Evolutionary conservation across 139 green algal genomes (phyloP).

Genomic region (Closterium sp.): DNA sequence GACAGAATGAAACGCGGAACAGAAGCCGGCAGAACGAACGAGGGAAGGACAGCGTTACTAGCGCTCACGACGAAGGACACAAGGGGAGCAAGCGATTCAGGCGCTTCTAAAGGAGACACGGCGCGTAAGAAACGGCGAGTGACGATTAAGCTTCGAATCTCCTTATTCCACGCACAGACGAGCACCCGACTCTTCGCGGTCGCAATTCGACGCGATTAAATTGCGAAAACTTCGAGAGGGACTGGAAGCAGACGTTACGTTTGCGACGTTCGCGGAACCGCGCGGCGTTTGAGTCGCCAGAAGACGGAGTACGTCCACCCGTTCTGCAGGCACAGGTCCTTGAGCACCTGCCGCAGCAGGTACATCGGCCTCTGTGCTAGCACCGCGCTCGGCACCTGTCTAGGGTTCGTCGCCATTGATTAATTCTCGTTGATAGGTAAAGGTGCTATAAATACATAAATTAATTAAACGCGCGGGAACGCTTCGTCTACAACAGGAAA

Average conservation of each 20-base stretch:
- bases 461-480: not conserved
- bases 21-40: not conserved
- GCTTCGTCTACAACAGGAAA: not conserved
- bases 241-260: not conserved
- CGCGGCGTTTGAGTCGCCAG: not conserved
- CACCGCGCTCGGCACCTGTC: not conserved
- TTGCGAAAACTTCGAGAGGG: not conserved
- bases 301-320: not conserved
- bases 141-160: not conserved
- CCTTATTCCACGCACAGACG: not conserved
- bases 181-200: not conserved
- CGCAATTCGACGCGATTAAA: not conserved
- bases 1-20: not conserved
- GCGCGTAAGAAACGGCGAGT: not conserved
- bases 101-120: too few relatives aligned
- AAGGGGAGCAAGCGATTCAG: not conserved
- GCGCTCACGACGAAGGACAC: not conserved
- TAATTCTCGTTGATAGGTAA: not conserved
- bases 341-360: constrained; percentile 12
- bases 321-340: constrained; percentile 3
- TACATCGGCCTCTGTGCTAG: not conserved
- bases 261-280: not conserved
- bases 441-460: not conserved
- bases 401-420: not conserved
- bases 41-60: not conserved